A percentile compares a stretch with the other conserved stretches of the same genome.
Conservation (phyloP, 129 eudicot genomes). For the sunflower (Helianthus annuus) region DNA sequence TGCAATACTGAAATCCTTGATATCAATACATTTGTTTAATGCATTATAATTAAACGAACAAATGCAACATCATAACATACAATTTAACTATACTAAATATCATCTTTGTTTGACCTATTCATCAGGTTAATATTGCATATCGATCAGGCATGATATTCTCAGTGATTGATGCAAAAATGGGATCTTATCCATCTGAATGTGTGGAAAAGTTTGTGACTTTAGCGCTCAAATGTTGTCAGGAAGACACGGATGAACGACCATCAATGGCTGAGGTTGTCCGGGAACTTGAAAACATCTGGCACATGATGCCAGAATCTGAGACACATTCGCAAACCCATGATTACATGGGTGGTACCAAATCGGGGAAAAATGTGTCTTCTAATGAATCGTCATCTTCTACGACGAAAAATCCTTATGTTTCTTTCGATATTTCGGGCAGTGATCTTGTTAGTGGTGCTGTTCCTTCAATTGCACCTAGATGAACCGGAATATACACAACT, state of each 20-base stretch:
- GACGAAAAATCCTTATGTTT: constrained; percentile 46
- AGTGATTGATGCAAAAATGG: constrained; percentile 73
- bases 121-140: constrained; percentile 71
- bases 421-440: constrained; percentile 76
- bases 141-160: constrained; percentile 82
- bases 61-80: not conserved
- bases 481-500: constrained; percentile 13
- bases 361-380: constrained; percentile 26
- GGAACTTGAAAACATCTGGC: constrained; percentile 74
- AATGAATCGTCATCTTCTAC: constrained; percentile 50
- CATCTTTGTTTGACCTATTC: constrained; percentile 3
- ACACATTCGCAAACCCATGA: constrained; percentile 21
- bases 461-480: constrained; percentile 75
- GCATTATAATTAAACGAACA: too few relatives aligned
- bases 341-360: constrained; percentile 20
- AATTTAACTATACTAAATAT: not conserved
- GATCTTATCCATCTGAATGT: constrained; percentile 83
- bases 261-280: constrained; percentile 81
- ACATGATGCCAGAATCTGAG: constrained; percentile 69
- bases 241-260: constrained; percentile 76
- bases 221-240: constrained; percentile 83
- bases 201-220: constrained; percentile 70
- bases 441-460: constrained; percentile 83
- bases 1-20: not conserved
- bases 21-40: not conserved